Conservation (phyloP, 345 rosid species). For the Moringa oleifera region DNA sequence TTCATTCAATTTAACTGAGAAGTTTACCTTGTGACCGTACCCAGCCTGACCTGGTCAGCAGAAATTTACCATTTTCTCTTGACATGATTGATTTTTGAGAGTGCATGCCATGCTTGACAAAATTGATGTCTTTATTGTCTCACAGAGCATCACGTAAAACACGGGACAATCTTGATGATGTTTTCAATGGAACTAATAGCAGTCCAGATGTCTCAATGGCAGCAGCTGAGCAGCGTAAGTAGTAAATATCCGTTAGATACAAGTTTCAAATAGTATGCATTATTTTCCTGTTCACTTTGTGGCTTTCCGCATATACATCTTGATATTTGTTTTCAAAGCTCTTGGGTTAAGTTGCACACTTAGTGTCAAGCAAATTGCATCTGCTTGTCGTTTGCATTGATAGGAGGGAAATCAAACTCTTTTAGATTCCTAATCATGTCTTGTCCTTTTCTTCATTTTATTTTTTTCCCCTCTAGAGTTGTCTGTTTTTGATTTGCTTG, state of each 20-base stretch:
- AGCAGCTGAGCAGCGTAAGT: slow-evolving; percentile 40
- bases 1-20: background rate
- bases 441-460: slow-evolving; percentile 11
- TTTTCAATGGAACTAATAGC: slow-evolving; percentile 20
- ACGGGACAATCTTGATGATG: slow-evolving; percentile 20
- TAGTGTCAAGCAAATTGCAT: slow-evolving; percentile 5
- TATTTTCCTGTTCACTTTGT: slow-evolving; percentile 10
- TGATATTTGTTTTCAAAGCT: slow-evolving; percentile 9
- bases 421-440: background rate
- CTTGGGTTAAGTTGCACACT: background rate
- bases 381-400: slow-evolving; percentile 3
- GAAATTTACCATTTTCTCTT: background rate
- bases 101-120: slow-evolving; percentile 8
- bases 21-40: background rate
- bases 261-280: slow-evolving; percentile 16
- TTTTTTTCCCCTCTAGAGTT: slow-evolving; percentile 53
- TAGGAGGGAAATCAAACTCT: background rate
- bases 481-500: slow-evolving; percentile 71
- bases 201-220: slow-evolving; percentile 23
- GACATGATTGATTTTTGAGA: slow-evolving; percentile 1
- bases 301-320: slow-evolving; percentile 7
- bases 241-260: slow-evolving; percentile 7
- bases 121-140: slow-evolving; percentile 17
- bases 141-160: slow-evolving; percentile 24
- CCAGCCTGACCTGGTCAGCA: background rate